Evolutionary conservation across 164 flowering plant species (phyloP).

Genomic region (Liquidambar formosana): DNA sequence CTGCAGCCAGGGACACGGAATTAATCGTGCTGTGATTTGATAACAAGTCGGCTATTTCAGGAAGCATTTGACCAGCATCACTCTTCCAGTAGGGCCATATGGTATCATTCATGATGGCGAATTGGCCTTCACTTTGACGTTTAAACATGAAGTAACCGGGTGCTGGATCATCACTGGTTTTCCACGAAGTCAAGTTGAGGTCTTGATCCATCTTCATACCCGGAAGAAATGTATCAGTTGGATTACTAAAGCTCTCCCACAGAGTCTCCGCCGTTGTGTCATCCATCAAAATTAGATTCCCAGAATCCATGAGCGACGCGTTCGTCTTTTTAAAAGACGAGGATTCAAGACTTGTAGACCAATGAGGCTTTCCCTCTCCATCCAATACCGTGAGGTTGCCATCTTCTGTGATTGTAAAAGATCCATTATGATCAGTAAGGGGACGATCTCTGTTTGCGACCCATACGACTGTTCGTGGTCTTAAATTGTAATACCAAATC

Average conservation of each 20-base stretch:
- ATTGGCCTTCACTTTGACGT: too few relatives aligned
- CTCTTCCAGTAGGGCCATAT: constrained; percentile 28
- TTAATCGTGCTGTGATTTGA: constrained; percentile 8
- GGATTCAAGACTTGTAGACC: constrained; percentile 1
- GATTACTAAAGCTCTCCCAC: too few relatives aligned
- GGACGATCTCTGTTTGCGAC: too few relatives aligned
- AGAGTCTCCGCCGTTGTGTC: not conserved
- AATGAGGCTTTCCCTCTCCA: not conserved
- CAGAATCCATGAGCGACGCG: constrained; percentile 21
- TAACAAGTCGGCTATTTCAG: not conserved
- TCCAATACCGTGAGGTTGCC: constrained; percentile 16
- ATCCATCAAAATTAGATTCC: constrained; percentile 21
- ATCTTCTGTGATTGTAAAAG: too few relatives aligned
- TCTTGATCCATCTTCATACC: too few relatives aligned
- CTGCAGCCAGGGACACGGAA: too few relatives aligned
- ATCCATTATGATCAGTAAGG: not conserved
- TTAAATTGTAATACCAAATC: too few relatives aligned
- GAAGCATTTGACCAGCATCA: not conserved
- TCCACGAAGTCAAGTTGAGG: constrained; percentile 38
- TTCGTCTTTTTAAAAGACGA: not conserved
- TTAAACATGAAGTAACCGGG: constrained; percentile 21
- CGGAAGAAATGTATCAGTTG: too few relatives aligned
- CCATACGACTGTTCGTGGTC: too few relatives aligned
- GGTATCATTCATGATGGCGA: too few relatives aligned
- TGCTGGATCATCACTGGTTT: constrained; percentile 10